phyloP scores from a whole-genome alignment of 2,329 filamentous ascomycete species.

The Fusarium penzigii region DNA sequence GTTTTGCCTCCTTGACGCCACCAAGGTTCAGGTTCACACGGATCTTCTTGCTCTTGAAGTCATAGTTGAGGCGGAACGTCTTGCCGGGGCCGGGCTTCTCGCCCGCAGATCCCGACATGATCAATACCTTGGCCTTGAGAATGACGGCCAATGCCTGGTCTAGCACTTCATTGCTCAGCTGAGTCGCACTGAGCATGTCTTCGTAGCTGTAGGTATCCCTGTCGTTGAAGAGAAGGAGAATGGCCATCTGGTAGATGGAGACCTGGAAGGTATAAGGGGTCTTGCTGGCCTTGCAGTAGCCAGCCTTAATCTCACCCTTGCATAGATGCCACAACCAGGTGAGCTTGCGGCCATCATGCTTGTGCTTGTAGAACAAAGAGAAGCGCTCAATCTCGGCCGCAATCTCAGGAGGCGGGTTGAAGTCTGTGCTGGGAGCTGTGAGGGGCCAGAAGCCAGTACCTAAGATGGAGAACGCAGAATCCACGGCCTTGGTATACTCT shows the following conservation, averaged over 20 bases:
- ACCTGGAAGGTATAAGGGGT: conserved; percentile 96
- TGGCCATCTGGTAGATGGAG: conserved; percentile 96
- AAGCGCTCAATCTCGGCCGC: conserved; percentile 88
- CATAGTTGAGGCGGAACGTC: conserved; percentile 82
- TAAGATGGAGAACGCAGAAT: conserved; percentile 88
- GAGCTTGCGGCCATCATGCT: conserved; percentile 93
- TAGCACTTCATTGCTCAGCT: conserved; percentile 76
- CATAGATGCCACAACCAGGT: conserved; percentile 98
- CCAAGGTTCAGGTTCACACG: conserved; percentile 94
- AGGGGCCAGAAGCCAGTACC: conserved; percentile 98
- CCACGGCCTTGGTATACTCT: conserved; percentile 66
- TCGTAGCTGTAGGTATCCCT: conserved; percentile 82
- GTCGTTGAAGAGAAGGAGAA: conserved; percentile 93
- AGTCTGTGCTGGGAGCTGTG: conserved; percentile 81
- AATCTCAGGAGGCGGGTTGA: conserved; percentile 84
- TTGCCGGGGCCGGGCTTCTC: conserved; percentile 78
- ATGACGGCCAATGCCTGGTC: conserved; percentile 86
- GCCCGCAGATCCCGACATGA: conserved; percentile 64
- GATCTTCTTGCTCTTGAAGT: conserved; percentile 98
- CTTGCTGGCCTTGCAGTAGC: conserved; percentile 87
- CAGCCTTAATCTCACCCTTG: conserved; percentile 94
- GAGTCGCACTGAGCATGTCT: conserved; percentile 80
- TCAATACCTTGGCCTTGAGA: conserved; percentile 88
- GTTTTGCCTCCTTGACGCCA: conserved; percentile 94
- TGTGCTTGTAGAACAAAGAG: conserved; percentile 87